Base-by-base conservation (phyloP, 192 early-diverging fungal species). In the Podila minutissima region DNA sequence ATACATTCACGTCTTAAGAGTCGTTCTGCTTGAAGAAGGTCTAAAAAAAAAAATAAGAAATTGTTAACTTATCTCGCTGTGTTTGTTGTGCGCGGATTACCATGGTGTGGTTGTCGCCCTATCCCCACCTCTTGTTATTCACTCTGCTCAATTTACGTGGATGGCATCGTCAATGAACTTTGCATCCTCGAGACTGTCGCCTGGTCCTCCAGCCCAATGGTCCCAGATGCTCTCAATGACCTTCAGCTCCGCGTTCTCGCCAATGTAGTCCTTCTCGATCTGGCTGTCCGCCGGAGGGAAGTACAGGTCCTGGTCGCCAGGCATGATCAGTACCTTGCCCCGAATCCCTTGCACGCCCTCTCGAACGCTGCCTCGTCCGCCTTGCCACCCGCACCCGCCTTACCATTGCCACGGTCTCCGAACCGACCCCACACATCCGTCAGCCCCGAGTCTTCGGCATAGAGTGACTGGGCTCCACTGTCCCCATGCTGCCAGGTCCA, bases 151-250 rank as follows among this genome's bases (percentile, higher is more conserved):
- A 60, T 64, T 67, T 67, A 74, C 72, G 9, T 67, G n/a, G n/a
- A 74, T 74, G 1, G 72, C 65, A 13, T 74, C 64, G 48, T 74
- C 72, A 31, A 74, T 28, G 28, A 74, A 74, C 58, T 74, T 33
- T 29, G 17, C 58, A 51, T 74, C 72, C 31, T 66, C 64, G 13
- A 66, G 26, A 41, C 72, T 74, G 32, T 74, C 64, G 7, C 72
- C 72, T 17, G 72, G 72, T 11, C 72, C 72, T 22, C 72, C 72
- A 38, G 72, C 72, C 72, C 72, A 74, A 32, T 74, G 72, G 8
- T 64, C 72, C 72, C 72, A 74, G 41, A 74, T 66, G n/a, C 72
- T 74, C 59, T 74, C 58, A 67, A 74, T 74, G 31, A 74, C 72
- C 31, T 67, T 74, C 22, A 74, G 22, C 46, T 74, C 72, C 2